A percentile compares a stretch with the other conserved stretches of the same genome.
Evolutionary conservation across 176 grass and related monocot genomes (phyloP).

Genomic region (Aegilops sharonensis): DNA sequence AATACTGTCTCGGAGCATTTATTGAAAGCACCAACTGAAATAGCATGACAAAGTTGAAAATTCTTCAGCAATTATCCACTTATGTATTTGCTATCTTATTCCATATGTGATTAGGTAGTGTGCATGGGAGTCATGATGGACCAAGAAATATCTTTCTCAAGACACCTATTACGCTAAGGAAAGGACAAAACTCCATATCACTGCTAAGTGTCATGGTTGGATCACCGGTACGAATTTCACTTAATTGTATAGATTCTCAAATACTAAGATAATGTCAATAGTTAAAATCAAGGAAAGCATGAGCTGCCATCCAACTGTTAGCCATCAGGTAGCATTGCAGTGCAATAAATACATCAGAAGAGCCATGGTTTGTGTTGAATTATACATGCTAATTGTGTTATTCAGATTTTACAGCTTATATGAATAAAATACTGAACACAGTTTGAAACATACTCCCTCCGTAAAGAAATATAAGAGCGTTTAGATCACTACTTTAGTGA

Average conservation of each 20-base stretch:
- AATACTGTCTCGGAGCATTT: neutral
- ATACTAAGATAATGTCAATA: neutral
- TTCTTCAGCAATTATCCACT: neutral
- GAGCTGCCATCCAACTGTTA: neutral
- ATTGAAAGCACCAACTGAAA: neutral
- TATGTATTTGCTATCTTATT: neutral
- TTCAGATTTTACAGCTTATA: constrained; percentile 3
- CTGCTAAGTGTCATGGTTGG: constrained; percentile 78
- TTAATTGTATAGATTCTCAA: constrained; percentile 5
- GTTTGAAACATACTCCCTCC: neutral
- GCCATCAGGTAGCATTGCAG: neutral
- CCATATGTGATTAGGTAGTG: constrained; percentile 41
- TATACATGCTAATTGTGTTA: neutral
- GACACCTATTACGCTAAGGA: constrained; percentile 33
- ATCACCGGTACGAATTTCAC: constrained; percentile 51
- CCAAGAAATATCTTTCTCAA: constrained; percentile 35
- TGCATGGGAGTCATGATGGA: constrained; percentile 52
- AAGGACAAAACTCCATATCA: constrained; percentile 61
- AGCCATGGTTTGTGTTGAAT: neutral
- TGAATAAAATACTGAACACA: neutral
- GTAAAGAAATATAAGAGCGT: too few relatives aligned
- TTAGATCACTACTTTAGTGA: too few relatives aligned
- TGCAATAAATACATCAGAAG: neutral
- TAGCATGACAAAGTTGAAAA: neutral
- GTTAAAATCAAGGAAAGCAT: neutral